Base-by-base conservation (phyloP, 768 basidiomycete species). In the Gymnopilus junonius region DNA sequence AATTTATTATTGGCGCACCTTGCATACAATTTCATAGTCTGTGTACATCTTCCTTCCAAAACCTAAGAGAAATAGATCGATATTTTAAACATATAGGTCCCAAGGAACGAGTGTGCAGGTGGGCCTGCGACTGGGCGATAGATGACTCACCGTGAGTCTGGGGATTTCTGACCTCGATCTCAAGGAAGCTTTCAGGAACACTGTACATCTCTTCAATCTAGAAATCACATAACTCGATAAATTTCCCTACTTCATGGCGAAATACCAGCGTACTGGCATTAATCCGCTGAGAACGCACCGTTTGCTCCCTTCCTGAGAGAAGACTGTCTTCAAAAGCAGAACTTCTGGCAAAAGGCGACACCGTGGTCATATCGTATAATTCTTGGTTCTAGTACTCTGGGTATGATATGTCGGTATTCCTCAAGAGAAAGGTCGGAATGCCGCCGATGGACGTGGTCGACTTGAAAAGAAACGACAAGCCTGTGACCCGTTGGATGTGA, bases 41-140 rank as follows among this genome's bases (percentile, higher is more conserved):
- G 97, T 99, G 78, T 93, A 99, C 96, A 97, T 97, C 85, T 98
- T 98, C 70, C 97, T 83, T 29, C 97, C 97, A 71, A 96, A 95
- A 31, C 95, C 95, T 95, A 73, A 1, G 55, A 25, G 37, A 34
- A 31, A 60, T 7, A 2, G 5, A 17, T 55, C 17, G 32, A 48
- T 39, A 63, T 7, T 37, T 14, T 20, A 35, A 14, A 20, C 23
- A 39, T 27, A 27, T 27, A 12, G 40, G 15, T 42, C 40, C 6
- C 37, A 23, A 6, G 15, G 42, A 21, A n/a, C n/a, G n/a, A n/a
- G n/a, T 8, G 17, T 8, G 23, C 40, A 40, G 35, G n/a, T 46
- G 45, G 8, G 4, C 20, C 6, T 56, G 29, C n/a, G n/a, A n/a
- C n/a, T n/a, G n/a, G 43, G 45, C 12, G 37, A 25, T 3, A 15